Base-by-base conservation (phyloP, 1,139 yeast genomes). In the Candida mesenterica region DNA sequence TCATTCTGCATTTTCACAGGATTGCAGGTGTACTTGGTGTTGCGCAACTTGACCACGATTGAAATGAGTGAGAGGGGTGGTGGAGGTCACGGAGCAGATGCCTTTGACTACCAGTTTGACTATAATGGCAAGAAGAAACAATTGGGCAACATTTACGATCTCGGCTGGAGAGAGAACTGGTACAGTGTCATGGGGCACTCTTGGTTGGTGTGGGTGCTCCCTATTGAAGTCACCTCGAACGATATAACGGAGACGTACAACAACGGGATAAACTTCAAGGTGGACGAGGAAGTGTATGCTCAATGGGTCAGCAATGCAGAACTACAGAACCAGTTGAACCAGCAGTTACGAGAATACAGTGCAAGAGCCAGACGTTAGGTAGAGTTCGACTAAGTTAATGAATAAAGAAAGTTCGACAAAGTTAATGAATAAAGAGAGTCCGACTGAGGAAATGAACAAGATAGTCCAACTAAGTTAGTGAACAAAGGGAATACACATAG, bases 41-140 rank as follows among this genome's bases (percentile, higher is more conserved):
- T 77, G 13, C 59, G 56, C 7, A 92, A 92, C 57, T 65, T 68
- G 40, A 89, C 97, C 8, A 92, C 97, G 0, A 73, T 92, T 18
- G 99, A 92, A 59, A 66, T 79, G 35, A 82, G 84, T 61, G 89
- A 83, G 39, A 33, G 35, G 9, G 68, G 71, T 30, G 20, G 30
- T 9, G 28, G 28, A 6, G 32, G 41, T 19, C 26, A 35, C 25
- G 28, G 36, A 3, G 70, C 70, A 22, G 64, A 82, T 24, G 35
- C 41, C 17, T 61, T 59, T 43, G 59, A 55, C 33, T 68, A 68
- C 43, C 65, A 63, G 39, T 62, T 73, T 38, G 71, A 68, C 41
- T 28, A 35, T 31, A 52, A 54, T 5, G 57, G 59, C 18, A 49
- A 55, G 16, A 49, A 50, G 32, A 48, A 49, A 32, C 55, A 64